Evolutionary conservation across 176 grass and related monocot genomes (phyloP).

Genomic region (Eragrostis nindensis): DNA sequence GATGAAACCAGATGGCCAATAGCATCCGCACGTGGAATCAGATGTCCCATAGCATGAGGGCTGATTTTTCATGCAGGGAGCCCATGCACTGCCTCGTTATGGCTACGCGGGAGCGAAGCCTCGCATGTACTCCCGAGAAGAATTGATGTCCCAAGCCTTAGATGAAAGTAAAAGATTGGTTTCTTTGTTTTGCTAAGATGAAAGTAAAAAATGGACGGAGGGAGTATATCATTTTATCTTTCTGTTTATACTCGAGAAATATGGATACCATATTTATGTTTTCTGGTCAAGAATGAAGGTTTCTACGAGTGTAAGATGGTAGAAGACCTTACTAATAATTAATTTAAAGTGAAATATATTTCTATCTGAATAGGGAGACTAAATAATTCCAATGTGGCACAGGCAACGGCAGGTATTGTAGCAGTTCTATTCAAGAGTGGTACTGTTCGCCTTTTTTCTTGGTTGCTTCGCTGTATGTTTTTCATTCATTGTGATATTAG

Average conservation of each 20-base stretch:
- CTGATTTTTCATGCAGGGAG: too few species aligned
- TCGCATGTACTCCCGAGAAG: too few species aligned
- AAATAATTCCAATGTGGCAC: neutral
- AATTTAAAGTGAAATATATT: constrained; percentile 25
- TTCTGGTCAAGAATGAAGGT: constrained; percentile 18
- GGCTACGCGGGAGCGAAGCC: too few species aligned
- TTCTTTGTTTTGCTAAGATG: too few species aligned
- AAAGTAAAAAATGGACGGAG: too few species aligned
- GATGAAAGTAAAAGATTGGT: too few species aligned
- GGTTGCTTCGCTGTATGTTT: constrained; percentile 17
- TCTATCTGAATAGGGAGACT: constrained; percentile 7
- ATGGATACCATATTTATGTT: neutral
- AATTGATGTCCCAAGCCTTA: too few species aligned
- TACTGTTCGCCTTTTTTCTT: neutral
- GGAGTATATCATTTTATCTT: constrained; percentile 16
- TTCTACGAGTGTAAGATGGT: constrained; percentile 11
- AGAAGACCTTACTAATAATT: constrained; percentile 16
- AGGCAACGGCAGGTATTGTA: neutral
- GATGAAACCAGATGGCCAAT: too few species aligned
- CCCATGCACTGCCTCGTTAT: too few species aligned
- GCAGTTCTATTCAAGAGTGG: neutral
- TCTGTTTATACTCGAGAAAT: constrained; percentile 30
- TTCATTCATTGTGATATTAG: constrained; percentile 11
- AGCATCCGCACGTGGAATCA: too few species aligned
- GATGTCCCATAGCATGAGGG: too few species aligned